Evolutionary conservation across 2,329 filamentous ascomycete species (phyloP), one percentile per base, ranked within the genome.

Genomic region (Xylaria hypoxylon): DNA sequence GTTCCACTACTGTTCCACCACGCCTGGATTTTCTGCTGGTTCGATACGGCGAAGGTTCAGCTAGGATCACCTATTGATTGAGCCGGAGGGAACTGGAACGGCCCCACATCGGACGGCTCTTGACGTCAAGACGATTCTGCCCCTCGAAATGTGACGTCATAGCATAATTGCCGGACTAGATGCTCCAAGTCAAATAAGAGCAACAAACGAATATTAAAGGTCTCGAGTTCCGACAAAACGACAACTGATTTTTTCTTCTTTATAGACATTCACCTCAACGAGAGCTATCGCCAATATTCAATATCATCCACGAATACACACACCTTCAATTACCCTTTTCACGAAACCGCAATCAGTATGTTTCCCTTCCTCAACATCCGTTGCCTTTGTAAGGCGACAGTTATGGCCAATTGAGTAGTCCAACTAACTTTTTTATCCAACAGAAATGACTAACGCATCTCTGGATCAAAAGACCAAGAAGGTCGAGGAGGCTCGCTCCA

Each of bases 401-500:
- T 44, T 33, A 13, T 44, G 17, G 3, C 33, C 15, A 35, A 24
- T n/a, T 40, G 13, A 15, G 2, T 38, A 44, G 26, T 19, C 19
- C n/a, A 57, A 55, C 63, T 60, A 57, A 66, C 24, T 50, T 38
- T 13, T 38, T 17, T 2, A 2, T 17, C 26, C 17, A 22, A 28
- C 17, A 70, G 68, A 57, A 55, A 69, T 67, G 59, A 62, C 58
- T 45, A 52, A 67, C 65, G 61, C 68, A 47, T 53, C 52, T 1
- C 62, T 62, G 47, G 65, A 68, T 33, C 66, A 67, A 56, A 71
- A 71, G 64, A 65, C 65, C 61, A 65, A 59, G 28, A 82, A 90
- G 79, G 90, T 94, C 76, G 86, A 89, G 59, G 80, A 91, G 78
- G 85, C 85, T 75, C 85, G 90, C 80, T 81, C 89, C 78, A 93